These are phyloP conservation scores for Gillenia trifoliata DNA, from an alignment of 306 rosid species.

Conservation along the genomic window DNA sequence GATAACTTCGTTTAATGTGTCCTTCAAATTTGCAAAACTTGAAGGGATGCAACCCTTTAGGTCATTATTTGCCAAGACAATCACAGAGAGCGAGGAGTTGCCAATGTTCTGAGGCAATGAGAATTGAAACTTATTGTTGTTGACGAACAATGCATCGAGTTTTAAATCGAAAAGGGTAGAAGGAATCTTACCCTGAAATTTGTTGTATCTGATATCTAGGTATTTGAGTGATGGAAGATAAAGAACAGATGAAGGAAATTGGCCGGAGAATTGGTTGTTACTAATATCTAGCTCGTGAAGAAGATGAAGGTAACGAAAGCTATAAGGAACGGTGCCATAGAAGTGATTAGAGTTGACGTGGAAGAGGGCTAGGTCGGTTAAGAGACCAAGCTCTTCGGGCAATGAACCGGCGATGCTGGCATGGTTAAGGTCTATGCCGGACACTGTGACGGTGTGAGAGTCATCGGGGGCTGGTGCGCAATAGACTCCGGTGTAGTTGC, in stretches of 20 bases:
- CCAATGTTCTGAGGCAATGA: slow-evolving; percentile 59
- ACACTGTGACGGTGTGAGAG: slow-evolving; percentile 55
- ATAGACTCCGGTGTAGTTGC: slow-evolving; percentile 79
- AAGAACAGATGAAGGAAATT: slow-evolving; percentile 51
- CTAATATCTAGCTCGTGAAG: slow-evolving; percentile 74
- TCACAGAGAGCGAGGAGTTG: slow-evolving; percentile 50
- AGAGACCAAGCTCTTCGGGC: slow-evolving; percentile 69
- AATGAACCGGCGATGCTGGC: slow-evolving; percentile 56
- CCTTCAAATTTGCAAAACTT: slow-evolving; percentile 48
- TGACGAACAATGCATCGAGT: slow-evolving; percentile 76
- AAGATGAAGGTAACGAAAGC: slow-evolving; percentile 32
- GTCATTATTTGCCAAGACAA: slow-evolving; percentile 68
- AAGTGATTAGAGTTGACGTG: slow-evolving; percentile 81
- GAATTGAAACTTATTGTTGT: slow-evolving; percentile 56
- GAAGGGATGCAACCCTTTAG: slow-evolving; percentile 62
- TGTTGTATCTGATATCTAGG: slow-evolving; percentile 70
- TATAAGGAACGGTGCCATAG: slow-evolving; percentile 53
- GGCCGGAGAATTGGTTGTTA: slow-evolving; percentile 65
- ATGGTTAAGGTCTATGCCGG: slow-evolving; percentile 86
- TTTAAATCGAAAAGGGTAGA: slow-evolving; percentile 46
- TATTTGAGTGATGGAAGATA: slow-evolving; percentile 40
- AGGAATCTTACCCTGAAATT: slow-evolving; percentile 54
- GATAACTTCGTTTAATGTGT: slow-evolving; percentile 59
- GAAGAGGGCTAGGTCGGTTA: slow-evolving; percentile 62
- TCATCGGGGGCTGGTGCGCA: slow-evolving; percentile 74